Base-by-base conservation (phyloP, 2,329 filamentous ascomycete genomes). In the Sordariomycetes sp. region DNA sequence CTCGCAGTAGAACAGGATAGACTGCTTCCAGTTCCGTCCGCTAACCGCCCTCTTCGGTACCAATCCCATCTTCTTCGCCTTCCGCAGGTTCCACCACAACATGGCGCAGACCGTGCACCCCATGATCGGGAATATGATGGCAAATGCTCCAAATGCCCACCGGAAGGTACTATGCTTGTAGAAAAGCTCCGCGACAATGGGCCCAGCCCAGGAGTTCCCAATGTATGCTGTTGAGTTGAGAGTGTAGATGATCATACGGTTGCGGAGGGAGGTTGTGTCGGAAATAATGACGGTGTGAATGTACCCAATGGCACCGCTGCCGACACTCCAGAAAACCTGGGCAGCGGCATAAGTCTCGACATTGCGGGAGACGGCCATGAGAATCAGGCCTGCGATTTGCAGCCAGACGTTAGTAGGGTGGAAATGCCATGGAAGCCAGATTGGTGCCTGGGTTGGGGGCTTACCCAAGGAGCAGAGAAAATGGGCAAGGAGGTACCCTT, bases 241-340 rank as follows among this genome's bases (percentile, higher is more conserved):
- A 50, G 68, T 70, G 28, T 71, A 71, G 57, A 74, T 66, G 57
- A 75, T 63, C 60, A 74, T 69, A 13, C 74, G 70, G 63, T 76
- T 76, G 56, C 66, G 63, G 15, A 76, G 64, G 28, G 65, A 69
- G 7, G 68, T 74, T 60, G 69, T 74, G 57, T 76, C 74, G 56
- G 74, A 69, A 10, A 74, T 61, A 57, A 76, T 69, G 59, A 76
- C 68, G n/a, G 66, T 62, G 59, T 75, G 65, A 55, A 74, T 65
- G 61, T 73, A 74, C 4, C 64, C 60, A 6, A 75, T 62, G 6
- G 70, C 72, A 7, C 70, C 65, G 57, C 73, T 68, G 20, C 85
- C 85, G 48, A 83, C 76, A 65, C 78, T 81, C 64, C 84, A 86
- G 59, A 87, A 80, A 5, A 85, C 80, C 61, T 84, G 74, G 25